Evolutionary conservation across 2,329 filamentous ascomycete genomes (phyloP).

Genomic region (Coccinonectria pachysandricola): DNA sequence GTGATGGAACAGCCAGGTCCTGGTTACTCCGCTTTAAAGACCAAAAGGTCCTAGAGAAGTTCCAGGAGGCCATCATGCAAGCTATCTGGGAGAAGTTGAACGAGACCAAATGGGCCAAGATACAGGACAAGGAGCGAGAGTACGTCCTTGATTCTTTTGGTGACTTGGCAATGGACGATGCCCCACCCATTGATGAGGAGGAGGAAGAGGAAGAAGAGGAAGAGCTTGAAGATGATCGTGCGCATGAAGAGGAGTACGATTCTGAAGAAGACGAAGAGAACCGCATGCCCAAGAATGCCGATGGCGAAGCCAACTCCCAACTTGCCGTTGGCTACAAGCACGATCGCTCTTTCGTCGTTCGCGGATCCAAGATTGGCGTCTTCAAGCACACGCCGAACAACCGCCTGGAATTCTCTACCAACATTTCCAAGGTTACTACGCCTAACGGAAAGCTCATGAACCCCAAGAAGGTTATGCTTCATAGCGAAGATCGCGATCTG

Average conservation of each 20-base stretch:
- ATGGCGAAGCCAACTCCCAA: slow-evolving; percentile 81
- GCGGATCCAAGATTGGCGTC: slow-evolving; percentile 95
- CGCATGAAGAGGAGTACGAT: slow-evolving; percentile 59
- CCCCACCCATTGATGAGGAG: slow-evolving; percentile 31
- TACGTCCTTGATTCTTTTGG: slow-evolving; percentile 95
- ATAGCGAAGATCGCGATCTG: slow-evolving; percentile 82
- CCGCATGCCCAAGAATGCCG: slow-evolving; percentile 62
- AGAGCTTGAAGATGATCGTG: slow-evolving; percentile 50
- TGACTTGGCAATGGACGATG: slow-evolving; percentile 85
- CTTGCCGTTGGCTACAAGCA: slow-evolving; percentile 95
- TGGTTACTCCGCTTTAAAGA: slow-evolving; percentile 93
- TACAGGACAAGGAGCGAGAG: slow-evolving; percentile 83
- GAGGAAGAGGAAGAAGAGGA: slow-evolving; percentile 45
- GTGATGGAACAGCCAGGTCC: slow-evolving; percentile 83
- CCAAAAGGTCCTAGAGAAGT: slow-evolving; percentile 66
- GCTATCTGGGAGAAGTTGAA: slow-evolving; percentile 96
- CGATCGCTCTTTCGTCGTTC: slow-evolving; percentile 92
- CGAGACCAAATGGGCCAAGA: slow-evolving; percentile 85
- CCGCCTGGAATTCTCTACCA: slow-evolving; percentile 89
- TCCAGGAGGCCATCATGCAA: slow-evolving; percentile 91
- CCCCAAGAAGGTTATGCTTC: slow-evolving; percentile 94
- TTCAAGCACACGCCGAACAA: slow-evolving; percentile 95
- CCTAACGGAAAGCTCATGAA: slow-evolving; percentile 80
- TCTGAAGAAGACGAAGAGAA: slow-evolving; percentile 62
- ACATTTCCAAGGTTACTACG: slow-evolving; percentile 91